Evolutionary conservation across 768 basidiomycete genomes (phyloP).

Genomic region (Solioccasus polychromus): DNA sequence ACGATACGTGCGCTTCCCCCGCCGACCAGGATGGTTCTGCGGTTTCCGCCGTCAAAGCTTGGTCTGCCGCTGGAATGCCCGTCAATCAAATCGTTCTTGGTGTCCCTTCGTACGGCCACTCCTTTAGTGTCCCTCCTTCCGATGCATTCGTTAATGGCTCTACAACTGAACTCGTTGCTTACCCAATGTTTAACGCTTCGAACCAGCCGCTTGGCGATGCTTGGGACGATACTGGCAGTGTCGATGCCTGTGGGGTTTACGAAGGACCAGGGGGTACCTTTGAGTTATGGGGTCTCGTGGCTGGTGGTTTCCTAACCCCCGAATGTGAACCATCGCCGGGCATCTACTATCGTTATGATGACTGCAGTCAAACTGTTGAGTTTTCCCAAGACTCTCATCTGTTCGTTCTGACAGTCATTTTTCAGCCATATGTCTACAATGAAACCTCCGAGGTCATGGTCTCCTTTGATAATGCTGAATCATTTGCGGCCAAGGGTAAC

Average conservation of each 20-base stretch:
- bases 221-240: constrained; percentile 29
- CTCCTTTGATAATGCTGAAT: constrained; percentile 57
- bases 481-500: constrained; percentile 55
- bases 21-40: background rate
- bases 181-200: background rate
- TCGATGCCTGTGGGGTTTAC: constrained; percentile 53
- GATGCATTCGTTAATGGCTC: background rate
- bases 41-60: background rate
- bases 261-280: constrained; percentile 50
- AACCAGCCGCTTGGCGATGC: background rate
- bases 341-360: constrained; percentile 54
- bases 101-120: background rate
- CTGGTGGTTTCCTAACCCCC: constrained; percentile 48
- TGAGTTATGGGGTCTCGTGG: constrained; percentile 58
- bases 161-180: background rate
- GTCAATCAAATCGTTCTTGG: background rate
- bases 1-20: background rate
- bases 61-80: background rate
- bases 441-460: constrained; percentile 49
- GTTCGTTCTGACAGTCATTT: background rate
- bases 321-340: constrained; percentile 32
- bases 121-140: background rate
- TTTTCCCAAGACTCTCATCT: background rate
- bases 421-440: constrained; percentile 63
- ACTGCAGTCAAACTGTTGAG: constrained; percentile 66